phyloP scores from a whole-genome alignment of 768 basidiomycete genomes.

The Gelatoporia subvermispora region DNA sequence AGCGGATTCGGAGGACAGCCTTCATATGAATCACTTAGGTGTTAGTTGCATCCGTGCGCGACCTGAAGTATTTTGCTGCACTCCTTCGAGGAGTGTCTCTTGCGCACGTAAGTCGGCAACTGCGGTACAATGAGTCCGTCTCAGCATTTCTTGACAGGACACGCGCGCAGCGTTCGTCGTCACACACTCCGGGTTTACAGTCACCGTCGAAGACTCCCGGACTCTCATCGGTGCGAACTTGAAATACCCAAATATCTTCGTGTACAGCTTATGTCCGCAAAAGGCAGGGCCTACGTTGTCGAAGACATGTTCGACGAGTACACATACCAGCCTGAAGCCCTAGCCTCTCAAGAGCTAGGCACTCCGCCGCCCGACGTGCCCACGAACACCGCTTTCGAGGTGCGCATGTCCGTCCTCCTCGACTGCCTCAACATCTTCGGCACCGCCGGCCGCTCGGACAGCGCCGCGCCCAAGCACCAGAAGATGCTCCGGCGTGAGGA shows the following conservation, averaged over 20 bases:
- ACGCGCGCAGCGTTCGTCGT: conserved; percentile 70
- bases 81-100: conserved; percentile 82
- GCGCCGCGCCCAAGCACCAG: conserved; percentile 34
- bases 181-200: conserved; percentile 61
- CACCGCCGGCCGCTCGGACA: conserved; percentile 46
- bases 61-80: conserved; percentile 76
- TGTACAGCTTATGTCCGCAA: not conserved
- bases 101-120: conserved; percentile 62
- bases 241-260: not conserved
- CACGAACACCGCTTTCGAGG: conserved; percentile 55
- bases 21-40: conserved; percentile 33
- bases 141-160: not conserved
- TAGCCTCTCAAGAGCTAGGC: conserved; percentile 2
- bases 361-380: conserved; percentile 12
- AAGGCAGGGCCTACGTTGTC: conserved; percentile 83
- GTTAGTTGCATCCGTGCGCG: conserved; percentile 68
- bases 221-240: conserved; percentile 63
- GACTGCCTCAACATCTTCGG: conserved; percentile 95
- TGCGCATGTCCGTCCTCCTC: conserved; percentile 78
- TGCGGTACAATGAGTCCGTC: not conserved
- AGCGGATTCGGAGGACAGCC: not conserved
- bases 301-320: conserved; percentile 78
- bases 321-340: conserved; percentile 46
- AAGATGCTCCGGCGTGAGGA: conserved; percentile 35
- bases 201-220: conserved; percentile 83